Percentiles rank a stretch among this genome's conserved stretches.
Conservation (phyloP, 1,284 basidiomycete species). For the Trametes versicolor region DNA sequence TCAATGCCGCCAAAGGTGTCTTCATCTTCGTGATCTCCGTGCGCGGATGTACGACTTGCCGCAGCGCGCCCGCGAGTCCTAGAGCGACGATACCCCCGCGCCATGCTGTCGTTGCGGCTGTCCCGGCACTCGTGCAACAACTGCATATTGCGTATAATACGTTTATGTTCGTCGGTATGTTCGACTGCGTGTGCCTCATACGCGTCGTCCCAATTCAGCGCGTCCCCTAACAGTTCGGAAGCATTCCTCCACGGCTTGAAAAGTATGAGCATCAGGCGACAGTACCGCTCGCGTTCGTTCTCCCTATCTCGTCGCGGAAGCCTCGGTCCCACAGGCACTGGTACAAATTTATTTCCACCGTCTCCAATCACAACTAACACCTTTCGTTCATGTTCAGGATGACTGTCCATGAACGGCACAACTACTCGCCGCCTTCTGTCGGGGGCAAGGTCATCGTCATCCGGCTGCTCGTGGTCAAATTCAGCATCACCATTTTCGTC, state of each 20-base stretch:
- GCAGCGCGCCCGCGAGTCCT: neutral
- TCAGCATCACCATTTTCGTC: neutral
- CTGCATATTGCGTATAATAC: neutral
- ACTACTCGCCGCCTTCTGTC: neutral
- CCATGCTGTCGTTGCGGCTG: neutral
- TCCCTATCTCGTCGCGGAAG: neutral
- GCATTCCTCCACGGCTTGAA: neutral
- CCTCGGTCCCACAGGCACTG: neutral
- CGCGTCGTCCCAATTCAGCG: neutral
- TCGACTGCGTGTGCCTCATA: neutral
- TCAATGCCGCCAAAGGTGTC: neutral
- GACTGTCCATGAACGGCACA: neutral
- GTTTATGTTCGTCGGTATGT: too few species aligned
- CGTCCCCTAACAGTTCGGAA: neutral
- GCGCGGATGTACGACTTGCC: neutral
- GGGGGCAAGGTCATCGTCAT: neutral
- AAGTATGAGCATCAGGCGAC: slow-evolving; percentile 1
- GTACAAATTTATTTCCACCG: neutral
- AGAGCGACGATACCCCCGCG: neutral
- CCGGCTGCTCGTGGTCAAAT: neutral
- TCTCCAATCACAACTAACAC: neutral
- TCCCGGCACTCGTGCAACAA: neutral
- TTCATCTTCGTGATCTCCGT: too few species aligned
- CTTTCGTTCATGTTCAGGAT: neutral
- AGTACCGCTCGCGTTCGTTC: neutral